Evolutionary conservation across 208 protist genomes (phyloP), one percentile per base, ranked within the genome.

Genomic region (Trypanosomatidae sp.): DNA sequence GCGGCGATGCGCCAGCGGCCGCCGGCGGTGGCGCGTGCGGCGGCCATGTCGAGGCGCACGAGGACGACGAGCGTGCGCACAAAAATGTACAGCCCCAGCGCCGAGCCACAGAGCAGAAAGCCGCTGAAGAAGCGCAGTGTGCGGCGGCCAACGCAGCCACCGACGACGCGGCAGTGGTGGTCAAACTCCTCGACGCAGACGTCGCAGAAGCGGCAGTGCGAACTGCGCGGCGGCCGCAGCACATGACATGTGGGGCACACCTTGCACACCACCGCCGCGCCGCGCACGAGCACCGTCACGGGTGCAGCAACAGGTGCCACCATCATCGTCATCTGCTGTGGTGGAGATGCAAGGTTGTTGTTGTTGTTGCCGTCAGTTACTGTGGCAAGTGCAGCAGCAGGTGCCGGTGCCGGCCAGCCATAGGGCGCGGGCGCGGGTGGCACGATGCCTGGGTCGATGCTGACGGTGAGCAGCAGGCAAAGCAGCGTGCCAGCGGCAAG

Each of bases 151-250:
- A 93, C 81, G 44, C 78, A 88, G 51, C 66, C 69, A 18, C 80
- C 85, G 8, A 91, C 24, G 1, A 90, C 61, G 11, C 53, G 59
- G 49, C 85, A 93, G 62, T 90, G 77, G 48, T 93, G 85, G 45
- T 93, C 85, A 48, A 73, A 93, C 51, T 83, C 75, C 35, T 85
- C 66, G 15, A 93, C 78, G 58, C 85, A 93, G 16, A 77, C 67
- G 41, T 87, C 80, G 59, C 81, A 88, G 32, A 70, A 66, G 10
- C 52, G 51, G 53, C 85, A 93, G 56, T 93, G 85, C 15, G 68
- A 66, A 42, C 73, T 76, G 28, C 80, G 72, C 27, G 81, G 81
- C 0, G 85, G 85, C 0, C 85, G 72, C 5, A 73, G 6, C 19
- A 93, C 74, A 45, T 83, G 53, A 52, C 85, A 93, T 33, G 75